phyloP scores from a whole-genome alignment of 2,329 filamentous ascomycete genomes.

The Leptographium galeiforme region DNA sequence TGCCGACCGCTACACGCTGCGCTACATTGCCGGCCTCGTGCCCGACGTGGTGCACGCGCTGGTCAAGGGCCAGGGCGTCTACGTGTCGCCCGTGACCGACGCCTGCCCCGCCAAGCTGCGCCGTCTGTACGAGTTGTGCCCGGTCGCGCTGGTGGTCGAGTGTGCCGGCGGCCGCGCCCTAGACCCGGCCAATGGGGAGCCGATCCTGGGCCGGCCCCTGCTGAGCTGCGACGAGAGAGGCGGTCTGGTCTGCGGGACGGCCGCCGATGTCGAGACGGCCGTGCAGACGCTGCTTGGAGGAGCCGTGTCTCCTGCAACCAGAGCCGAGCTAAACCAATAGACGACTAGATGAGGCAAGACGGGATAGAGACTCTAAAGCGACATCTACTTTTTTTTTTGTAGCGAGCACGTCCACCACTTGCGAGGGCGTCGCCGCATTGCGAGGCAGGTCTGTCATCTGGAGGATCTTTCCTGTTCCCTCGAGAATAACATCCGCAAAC shows the following conservation, averaged over 20 bases:
- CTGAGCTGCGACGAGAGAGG: constrained; percentile 33
- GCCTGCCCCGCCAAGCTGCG: constrained; percentile 42
- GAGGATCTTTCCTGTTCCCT: no score
- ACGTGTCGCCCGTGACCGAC: constrained; percentile 41
- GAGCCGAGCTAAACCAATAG: no score
- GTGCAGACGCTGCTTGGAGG: background rate
- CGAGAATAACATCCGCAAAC: no score
- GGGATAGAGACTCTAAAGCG: no score
- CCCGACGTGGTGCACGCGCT: constrained; percentile 47
- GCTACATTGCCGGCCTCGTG: constrained; percentile 48
- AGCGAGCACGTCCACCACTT: no score
- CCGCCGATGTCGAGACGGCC: constrained; percentile 28
- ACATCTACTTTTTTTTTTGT: no score
- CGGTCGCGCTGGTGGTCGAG: constrained; percentile 46
- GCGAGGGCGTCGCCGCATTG: no score
- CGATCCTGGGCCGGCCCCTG: constrained; percentile 26
- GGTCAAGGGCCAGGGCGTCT: constrained; percentile 48
- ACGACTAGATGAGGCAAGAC: no score
- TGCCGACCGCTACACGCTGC: constrained; percentile 39
- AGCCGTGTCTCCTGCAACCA: no score
- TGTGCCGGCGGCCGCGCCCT: constrained; percentile 44
- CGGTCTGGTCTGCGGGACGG: constrained; percentile 36
- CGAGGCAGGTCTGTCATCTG: no score
- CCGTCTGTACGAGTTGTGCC: constrained; percentile 44
- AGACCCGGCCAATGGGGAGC: constrained; percentile 28